A percentile compares a stretch with the other conserved stretches of the same genome.
These are phyloP conservation scores for Ceratobasidium sp. DNA, from an alignment of 1,284 basidiomycete species.

Conservation along the genomic window DNA sequence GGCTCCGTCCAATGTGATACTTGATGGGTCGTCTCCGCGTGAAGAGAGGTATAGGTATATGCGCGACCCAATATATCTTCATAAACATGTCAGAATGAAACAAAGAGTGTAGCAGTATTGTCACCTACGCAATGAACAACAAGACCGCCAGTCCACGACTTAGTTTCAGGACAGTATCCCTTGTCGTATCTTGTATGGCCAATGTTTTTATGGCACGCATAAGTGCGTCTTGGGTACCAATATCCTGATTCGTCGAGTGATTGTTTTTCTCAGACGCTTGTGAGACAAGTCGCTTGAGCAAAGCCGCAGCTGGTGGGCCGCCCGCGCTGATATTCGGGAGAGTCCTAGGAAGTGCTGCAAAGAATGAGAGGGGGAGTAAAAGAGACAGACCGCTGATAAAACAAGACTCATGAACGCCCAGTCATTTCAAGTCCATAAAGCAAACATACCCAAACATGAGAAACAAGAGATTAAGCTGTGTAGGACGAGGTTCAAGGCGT, in stretches of 20 bases:
- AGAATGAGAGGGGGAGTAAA: no score
- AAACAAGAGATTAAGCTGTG: no score
- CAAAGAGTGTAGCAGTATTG: neutral
- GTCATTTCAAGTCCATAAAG: no score
- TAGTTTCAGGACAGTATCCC: conserved; percentile 60
- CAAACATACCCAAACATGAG: no score
- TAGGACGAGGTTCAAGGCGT: no score
- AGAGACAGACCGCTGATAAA: no score
- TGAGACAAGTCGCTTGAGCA: neutral
- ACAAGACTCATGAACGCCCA: no score
- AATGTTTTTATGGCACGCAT: neutral
- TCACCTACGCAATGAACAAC: conserved; percentile 62
- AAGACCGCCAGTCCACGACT: conserved; percentile 69
- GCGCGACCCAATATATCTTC: conserved; percentile 67
- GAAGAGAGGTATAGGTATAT: conserved; percentile 72
- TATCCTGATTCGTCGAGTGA: neutral
- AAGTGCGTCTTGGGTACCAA: conserved; percentile 14
- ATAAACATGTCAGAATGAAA: neutral
- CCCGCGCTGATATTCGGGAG: no score
- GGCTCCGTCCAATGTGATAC: no score
- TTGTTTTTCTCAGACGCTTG: neutral
- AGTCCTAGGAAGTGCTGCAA: no score
- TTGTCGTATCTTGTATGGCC: conserved; percentile 53
- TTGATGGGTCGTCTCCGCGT: no score
- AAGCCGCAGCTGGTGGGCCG: conserved; percentile 3